Base-by-base conservation (phyloP, 2,329 filamentous ascomycete genomes). In the Ascomycota sp. region DNA sequence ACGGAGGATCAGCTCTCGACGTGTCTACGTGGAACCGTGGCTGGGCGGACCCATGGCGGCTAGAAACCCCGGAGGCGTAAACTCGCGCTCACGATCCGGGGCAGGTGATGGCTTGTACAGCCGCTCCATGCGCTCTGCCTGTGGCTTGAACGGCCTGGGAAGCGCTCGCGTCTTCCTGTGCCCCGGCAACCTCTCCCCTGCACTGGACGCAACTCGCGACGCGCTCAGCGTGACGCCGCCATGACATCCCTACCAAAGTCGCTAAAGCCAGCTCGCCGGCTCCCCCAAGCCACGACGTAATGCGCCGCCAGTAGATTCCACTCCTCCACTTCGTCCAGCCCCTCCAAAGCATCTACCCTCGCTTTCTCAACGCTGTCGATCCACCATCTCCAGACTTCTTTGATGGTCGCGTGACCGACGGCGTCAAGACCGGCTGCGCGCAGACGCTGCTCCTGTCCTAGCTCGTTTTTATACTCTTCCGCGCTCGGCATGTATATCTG, bases 311-410 rank as follows among this genome's bases (percentile, higher is more conserved):
- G 53, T 40, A 98, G 52, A 43, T 75, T 64, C 77, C 89, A 92
- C 55, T 98, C 89, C 52, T 98, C 89, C 17, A 94, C 65, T 53
- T 98, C 89, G 53, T 98, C 89, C 36, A 98, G 52, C 43, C 89
- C 83, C 50, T 98, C 85, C 19, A 94, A 49, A 8, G 57, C 52
- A 38, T 85, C 75, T 1, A 95, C 70, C 28, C 85, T 61, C 43
- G 79, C 74, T 51, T 81, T 85, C 52, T 95, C 86, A 2, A 57
- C 56, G 1, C 59, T 46, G 0, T 47, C 44, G 3, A 92, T 60
- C 83, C 86, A 95, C 2, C 53, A 53, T 30, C 75, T 64, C 75
- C 79, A 94, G 23, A 93, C 67, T n/a, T 48, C 42, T 30, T 59
- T 52, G 24, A 69, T 53, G 0, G 62, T 63, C 29, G 53, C 48